Conservation (phyloP, 2,329 filamentous ascomycete species). For the Xylariaceae sp. region DNA sequence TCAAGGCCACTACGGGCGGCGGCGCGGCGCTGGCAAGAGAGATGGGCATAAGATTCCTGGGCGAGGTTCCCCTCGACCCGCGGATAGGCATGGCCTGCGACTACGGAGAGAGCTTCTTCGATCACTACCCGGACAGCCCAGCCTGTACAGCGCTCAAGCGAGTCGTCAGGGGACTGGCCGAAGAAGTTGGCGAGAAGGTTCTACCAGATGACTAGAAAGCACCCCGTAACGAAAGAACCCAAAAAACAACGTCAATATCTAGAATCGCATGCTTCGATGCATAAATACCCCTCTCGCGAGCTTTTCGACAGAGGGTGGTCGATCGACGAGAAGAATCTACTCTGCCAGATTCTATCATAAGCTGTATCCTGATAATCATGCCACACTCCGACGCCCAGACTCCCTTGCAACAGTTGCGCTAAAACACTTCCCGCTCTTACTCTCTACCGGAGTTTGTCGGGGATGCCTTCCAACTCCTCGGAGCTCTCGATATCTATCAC, state of each 20-base stretch:
- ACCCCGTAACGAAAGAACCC: too few relatives aligned
- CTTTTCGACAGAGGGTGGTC: too few relatives aligned
- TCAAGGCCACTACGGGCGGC: constrained; percentile 85
- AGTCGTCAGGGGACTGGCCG: constrained; percentile 70
- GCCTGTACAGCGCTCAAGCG: constrained; percentile 75
- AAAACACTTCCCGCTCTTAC: too few relatives aligned
- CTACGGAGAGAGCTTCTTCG: constrained; percentile 95
- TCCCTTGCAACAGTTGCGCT: too few relatives aligned
- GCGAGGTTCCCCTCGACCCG: constrained; percentile 85
- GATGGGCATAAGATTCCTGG: constrained; percentile 82
- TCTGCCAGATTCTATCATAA: too few relatives aligned
- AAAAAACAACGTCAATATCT: constrained; percentile 6
- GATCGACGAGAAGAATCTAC: too few relatives aligned
- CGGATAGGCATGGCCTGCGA: constrained; percentile 95
- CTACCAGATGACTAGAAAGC: constrained; percentile 39
- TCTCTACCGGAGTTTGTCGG: constrained; percentile 56
- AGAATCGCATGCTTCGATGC: too few relatives aligned
- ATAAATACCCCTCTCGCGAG: too few relatives aligned
- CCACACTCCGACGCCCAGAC: neutral
- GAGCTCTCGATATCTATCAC: constrained; percentile 78
- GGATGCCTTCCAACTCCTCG: constrained; percentile 80
- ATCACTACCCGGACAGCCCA: constrained; percentile 87
- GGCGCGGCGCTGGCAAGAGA: constrained; percentile 75
- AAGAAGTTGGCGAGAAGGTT: constrained; percentile 55
- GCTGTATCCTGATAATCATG: neutral